Base-by-base conservation (phyloP, 176 grass and related monocot genomes). In the Carex cristatella region DNA sequence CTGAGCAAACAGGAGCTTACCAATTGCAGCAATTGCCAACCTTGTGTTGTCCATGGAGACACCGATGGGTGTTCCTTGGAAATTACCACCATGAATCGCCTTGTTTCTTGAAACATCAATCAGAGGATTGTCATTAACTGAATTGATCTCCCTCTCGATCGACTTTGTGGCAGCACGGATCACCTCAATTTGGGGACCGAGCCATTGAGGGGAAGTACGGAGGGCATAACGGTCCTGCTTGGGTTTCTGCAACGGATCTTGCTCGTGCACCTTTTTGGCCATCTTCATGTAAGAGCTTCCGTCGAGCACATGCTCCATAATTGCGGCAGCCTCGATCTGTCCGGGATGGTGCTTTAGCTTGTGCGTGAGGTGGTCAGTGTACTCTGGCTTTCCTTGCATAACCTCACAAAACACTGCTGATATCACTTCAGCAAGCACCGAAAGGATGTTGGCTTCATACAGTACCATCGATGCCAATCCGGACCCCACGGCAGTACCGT, bases 1-100 rank as follows among this genome's bases (percentile, higher is more conserved):
- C 85, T 97, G 94, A 5, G 94, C 94, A 46, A 97, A 97, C 92
- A 97, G 91, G 84, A 97, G 94, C 89, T 97, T 97, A 38, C 94
- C 94, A 53, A 97, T 93, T 8, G 94, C 89, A 0, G 94, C 94
- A 42, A 97, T 64, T 49, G 92, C 94, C 38, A 97, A 88, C 23
- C 94, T 82, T 49, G 92, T 89, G 87, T 97, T 97, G 79, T 97
- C 94, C 94, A 97, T 97, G 38, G 94, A 97, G 72, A 97, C 92
- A 19, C 94, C 94, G 33, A 97, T 91, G 2, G 94, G 94, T 0
- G 94, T 97, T 61, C 92, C 94, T 69, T 97, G 94, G 84, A 97
- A 97, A 83, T 97, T 97, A 10, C 94, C 94, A 3, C 94, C 94
- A 8, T 97, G 94, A 37, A 97, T 88, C 37, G 90, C 94, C 89